Base-by-base conservation (phyloP, 2,329 filamentous ascomycete species). In the Ophiocordyceps camponoti-saundersi region DNA sequence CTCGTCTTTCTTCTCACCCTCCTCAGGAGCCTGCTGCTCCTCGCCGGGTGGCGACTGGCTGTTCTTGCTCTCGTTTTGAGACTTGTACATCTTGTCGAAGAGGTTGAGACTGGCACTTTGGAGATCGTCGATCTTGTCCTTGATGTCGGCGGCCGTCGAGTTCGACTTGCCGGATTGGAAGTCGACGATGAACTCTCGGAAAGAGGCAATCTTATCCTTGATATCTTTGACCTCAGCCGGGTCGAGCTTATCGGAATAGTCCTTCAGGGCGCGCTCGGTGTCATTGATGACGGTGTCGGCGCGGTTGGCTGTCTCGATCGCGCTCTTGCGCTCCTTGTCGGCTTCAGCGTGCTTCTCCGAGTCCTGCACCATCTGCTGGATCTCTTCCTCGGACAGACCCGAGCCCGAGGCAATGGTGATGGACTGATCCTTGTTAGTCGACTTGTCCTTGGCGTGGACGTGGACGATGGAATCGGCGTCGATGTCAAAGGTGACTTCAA, bases 61-160 rank as follows among this genome's bases (percentile, higher is more conserved):
- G 49, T 58, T 54, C 60, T 71, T 65, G 57, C 72, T 73, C 72
- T 89, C 84, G 56, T 70, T 66, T 58, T 86, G 82, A 56, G 90
- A 87, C 77, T 94, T 93, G 85, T 98, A 90, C 86, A 98, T 95
- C 84, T 96, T 95, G 75, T 96, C 92, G 68, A 98, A 96, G 61
- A 96, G 81, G 71, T 85, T 94, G 70, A 98, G 75, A 69, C 84
- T 90, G 56, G 90, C 86, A 65, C 84, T 85, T 74, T 96, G 92
- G 63, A 98, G 85, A 70, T 95, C 90, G 56, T 96, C 92, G 59
- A 86, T 93, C 86, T 95, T 95, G 73, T 86, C 80, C 85, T 96
- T 96, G 69, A 98, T 82, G 70, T 96, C 85, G 54, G 85, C 85
- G 46, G 89, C 85, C 51, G 87, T 93, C 60, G 85, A 79, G 52